phyloP scores from a whole-genome alignment of 2,329 filamentous ascomycete genomes.

The Stylonectria norvegica region DNA sequence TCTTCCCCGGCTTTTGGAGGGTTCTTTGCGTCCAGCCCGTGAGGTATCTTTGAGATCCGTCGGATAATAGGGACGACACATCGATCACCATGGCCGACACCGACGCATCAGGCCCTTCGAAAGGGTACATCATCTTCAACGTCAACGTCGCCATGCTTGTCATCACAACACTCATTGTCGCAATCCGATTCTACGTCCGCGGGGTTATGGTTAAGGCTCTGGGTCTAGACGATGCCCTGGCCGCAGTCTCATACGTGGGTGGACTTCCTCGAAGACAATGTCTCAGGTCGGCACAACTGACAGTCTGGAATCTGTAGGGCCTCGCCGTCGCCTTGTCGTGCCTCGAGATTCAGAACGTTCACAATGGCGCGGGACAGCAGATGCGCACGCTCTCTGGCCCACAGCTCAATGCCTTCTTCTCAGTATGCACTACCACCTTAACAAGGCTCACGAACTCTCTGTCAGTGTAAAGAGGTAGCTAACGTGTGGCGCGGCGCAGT shows the following conservation, averaged over 20 bases:
- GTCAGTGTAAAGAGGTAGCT: neutral
- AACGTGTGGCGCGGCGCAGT: neutral
- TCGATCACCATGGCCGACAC: neutral
- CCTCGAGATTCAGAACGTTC: constrained; percentile 16
- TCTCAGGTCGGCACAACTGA: constrained; percentile 3
- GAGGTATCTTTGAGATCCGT: no score
- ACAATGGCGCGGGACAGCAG: constrained; percentile 15
- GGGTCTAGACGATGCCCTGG: constrained; percentile 21
- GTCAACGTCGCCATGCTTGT: constrained; percentile 21
- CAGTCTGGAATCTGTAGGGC: constrained; percentile 2
- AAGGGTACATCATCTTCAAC: constrained; percentile 13
- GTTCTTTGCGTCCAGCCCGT: no score
- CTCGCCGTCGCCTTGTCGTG: constrained; percentile 13
- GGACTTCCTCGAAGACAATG: neutral
- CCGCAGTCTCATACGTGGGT: constrained; percentile 20
- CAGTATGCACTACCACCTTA: constrained; percentile 14
- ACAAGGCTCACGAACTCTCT: constrained; percentile 8
- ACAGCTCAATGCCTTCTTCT: constrained; percentile 13
- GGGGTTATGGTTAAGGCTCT: constrained; percentile 18
- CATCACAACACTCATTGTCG: constrained; percentile 16
- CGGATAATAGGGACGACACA: no score
- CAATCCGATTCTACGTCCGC: constrained; percentile 19
- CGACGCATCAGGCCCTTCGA: neutral
- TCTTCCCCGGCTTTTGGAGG: no score
- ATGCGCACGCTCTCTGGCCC: constrained; percentile 13